Base-by-base conservation (phyloP, 2,329 filamentous ascomycete genomes). In the Herpotrichia juniperi region DNA sequence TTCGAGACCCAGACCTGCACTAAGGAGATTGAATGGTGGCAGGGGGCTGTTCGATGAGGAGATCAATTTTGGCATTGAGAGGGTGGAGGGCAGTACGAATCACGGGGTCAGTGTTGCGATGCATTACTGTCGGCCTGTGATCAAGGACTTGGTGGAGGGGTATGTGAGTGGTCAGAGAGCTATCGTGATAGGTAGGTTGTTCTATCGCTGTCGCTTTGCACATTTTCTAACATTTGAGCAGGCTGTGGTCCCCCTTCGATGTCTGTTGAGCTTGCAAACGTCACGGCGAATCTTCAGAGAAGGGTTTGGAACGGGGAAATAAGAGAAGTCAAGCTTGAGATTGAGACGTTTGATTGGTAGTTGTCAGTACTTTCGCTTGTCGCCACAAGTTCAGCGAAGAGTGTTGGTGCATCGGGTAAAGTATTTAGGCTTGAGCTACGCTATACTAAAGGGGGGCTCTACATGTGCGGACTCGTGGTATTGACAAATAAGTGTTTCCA, bases 11-110 rank as follows among this genome's bases (percentile, higher is more conserved):
- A 31, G 42, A 17, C 42, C 42, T n/a, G 26, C n/a, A 10, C 16
- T 44, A 16, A 16, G 25, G 25, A 30, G 42, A 26, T 17, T 44
- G n/a, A 31, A 44, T 84, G 71, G 91, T 91, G 48, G 50, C 7
- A 19, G 19, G 9, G 30, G 35, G 7, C 11, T 32, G 17, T 45
- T 30, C 14, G 46, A 43, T 25, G 39, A 32, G 14, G 46, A 40
- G 22, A 16, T 7, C 4, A n/a, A 8, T 45, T 44, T 45, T 21
- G 46, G 39, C 16, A 17, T 35, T 42, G 42, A n/a, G 26, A 28
- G 19, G 32, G 30, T 21, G 12, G 21, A 44, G 10, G 42, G 28
- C 10, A 31, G 26, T 44, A 17, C 6, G 16, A 21, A 21, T 17
- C 7, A n/a, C 4, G 35, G 48, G 10, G 48, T 45, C 14, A 44